Percentiles rank a stretch among this genome's conserved stretches.
These are phyloP conservation scores for Turritis glabra DNA, from an alignment of 345 rosid genomes.

Conservation along the genomic window DNA sequence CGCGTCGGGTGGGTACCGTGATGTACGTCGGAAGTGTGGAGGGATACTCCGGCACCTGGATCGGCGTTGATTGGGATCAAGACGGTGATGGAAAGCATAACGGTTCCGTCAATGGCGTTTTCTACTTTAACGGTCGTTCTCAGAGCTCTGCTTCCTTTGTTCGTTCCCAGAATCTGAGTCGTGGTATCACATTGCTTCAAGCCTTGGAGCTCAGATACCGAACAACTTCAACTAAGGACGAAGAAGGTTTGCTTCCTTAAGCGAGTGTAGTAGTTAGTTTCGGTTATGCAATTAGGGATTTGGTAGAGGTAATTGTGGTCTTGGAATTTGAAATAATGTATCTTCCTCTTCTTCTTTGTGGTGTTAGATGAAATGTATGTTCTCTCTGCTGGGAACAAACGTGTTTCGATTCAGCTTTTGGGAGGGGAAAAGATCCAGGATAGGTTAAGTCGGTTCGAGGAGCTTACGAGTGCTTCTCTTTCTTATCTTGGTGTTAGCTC, in stretches of 20 bases:
- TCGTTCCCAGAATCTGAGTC: slow-evolving; percentile 63
- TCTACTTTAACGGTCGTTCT: slow-evolving; percentile 63
- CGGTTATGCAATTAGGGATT: not conserved
- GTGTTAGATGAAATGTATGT: slow-evolving; percentile 94
- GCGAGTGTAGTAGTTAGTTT: not conserved
- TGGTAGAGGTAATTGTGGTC: not conserved
- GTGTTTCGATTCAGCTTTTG: slow-evolving; percentile 71
- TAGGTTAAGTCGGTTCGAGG: slow-evolving; percentile 75
- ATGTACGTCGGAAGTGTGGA: slow-evolving; percentile 68
- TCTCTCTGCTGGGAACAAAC: slow-evolving; percentile 71
- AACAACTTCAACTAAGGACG: slow-evolving; percentile 61
- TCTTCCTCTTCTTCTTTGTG: not conserved
- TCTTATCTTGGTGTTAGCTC: slow-evolving; percentile 73
- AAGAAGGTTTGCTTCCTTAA: slow-evolving; percentile 55
- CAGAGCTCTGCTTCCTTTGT: slow-evolving; percentile 69
- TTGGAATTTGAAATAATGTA: not conserved
- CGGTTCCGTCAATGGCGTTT: slow-evolving; percentile 73
- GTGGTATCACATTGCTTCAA: slow-evolving; percentile 63
- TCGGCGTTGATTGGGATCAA: slow-evolving; percentile 89
- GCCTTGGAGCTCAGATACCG: slow-evolving; percentile 75
- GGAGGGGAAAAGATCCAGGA: slow-evolving; percentile 83
- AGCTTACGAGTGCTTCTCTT: slow-evolving; percentile 67
- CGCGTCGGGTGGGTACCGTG: slow-evolving; percentile 71
- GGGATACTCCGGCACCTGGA: slow-evolving; percentile 68
- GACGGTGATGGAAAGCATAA: slow-evolving; percentile 75